phyloP scores from a whole-genome alignment of 1,284 basidiomycete genomes.

The Schizophyllum commune region DNA sequence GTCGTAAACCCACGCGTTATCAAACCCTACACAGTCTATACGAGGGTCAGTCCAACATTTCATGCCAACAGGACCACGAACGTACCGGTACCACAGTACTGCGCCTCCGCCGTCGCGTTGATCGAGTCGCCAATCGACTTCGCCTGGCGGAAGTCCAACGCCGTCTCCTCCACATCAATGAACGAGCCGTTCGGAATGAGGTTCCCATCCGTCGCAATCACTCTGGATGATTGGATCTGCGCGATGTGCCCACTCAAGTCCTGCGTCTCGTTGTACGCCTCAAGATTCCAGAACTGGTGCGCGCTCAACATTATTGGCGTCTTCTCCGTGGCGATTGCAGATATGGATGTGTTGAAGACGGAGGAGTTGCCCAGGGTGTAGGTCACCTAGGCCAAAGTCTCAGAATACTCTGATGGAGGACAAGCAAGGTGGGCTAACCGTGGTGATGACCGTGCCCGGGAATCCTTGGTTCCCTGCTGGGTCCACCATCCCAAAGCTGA shows the following conservation, averaged over 20 bases:
- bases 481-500: constrained; percentile 34
- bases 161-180: constrained; percentile 27
- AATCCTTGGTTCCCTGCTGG: constrained; percentile 37
- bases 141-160: constrained; percentile 37
- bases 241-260: constrained; percentile 33
- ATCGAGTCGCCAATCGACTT: constrained; percentile 33
- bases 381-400: neutral
- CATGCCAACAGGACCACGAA: neutral
- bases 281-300: constrained; percentile 41
- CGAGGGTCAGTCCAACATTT: neutral
- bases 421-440: constrained; percentile 6
- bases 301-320: constrained; percentile 42
- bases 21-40: constrained; percentile 36
- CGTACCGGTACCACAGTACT: constrained; percentile 35
- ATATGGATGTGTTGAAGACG: constrained; percentile 34
- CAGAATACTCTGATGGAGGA: constrained; percentile 18
- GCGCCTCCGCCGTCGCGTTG: constrained; percentile 23
- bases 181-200: constrained; percentile 38
- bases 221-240: constrained; percentile 29
- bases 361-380: constrained; percentile 30
- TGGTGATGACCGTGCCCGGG: constrained; percentile 34
- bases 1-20: constrained; percentile 41
- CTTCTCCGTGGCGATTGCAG: constrained; percentile 27
- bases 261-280: constrained; percentile 35
- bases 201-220: constrained; percentile 34